Base-by-base conservation (phyloP, 148 eudicot genomes). In the Rhododendron simsii region DNA sequence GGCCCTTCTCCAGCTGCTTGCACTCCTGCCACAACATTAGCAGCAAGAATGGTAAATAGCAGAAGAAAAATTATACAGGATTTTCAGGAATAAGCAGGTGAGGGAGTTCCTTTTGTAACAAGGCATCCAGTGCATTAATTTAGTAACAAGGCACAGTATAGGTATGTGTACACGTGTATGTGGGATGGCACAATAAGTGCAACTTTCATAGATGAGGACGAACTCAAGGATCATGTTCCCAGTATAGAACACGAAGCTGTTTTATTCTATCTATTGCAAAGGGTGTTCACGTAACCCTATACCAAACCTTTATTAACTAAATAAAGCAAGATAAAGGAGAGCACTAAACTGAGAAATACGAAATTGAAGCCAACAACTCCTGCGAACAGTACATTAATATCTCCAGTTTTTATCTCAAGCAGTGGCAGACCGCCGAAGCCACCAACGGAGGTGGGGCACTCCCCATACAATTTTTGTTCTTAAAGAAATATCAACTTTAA, bases 1-100 rank as follows among this genome's bases (percentile, higher is more conserved):
- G 90, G 83, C 95, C 95, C 87, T 90, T 90, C 88, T 93, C 93
- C 86, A 94, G 95, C 86, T 92, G 81, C 88, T 89, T 92, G 92
- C 92, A 92, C 61, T 93, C 95, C 98, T 95, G 88, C 61, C 35
- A 41, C 44, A 10, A 84, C 3, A 78, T 18, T 78, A 35, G 26
- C 57, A 53, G 51, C 57, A 79, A 59, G 14, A 63, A 37, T 78
- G 14, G 50, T 20, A 11, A 39, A 74, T 41, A 78, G 20, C 8
- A 55, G 28, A 78, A 33, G 3, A 21, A 81, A 1, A 30, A 13
- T 21, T 59, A 45, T 57, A 23, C 23, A 37, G 8, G 50, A 59
- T 67, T 26, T 67, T 12, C 30, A 67, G 33, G 74, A 67, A 67
- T 67, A 26, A 67, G 35, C 74, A 67, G 2, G 41, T 0, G n/a